Percentiles rank a stretch among this genome's conserved stretches.
Conservation (phyloP, 768 basidiomycete species). For the Strobilomyces dryophilus region DNA sequence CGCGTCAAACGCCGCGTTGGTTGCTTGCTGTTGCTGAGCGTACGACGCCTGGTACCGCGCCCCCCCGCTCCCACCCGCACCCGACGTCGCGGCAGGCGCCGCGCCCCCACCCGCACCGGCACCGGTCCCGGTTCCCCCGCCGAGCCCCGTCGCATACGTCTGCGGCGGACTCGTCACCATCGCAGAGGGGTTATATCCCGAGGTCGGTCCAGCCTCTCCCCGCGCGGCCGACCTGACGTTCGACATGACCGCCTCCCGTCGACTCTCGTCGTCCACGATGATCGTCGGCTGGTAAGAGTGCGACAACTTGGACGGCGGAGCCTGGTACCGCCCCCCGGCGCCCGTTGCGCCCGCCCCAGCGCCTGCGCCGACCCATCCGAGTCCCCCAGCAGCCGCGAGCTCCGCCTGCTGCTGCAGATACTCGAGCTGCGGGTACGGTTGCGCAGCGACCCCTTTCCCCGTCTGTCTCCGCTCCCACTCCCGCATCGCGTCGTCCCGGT, state of each 20-base stretch:
- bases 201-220: slow-evolving; percentile 38
- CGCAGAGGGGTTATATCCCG: slow-evolving; percentile 42
- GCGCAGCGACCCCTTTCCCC: slow-evolving; percentile 64
- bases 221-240: slow-evolving; percentile 66
- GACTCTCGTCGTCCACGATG: slow-evolving; percentile 62
- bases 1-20: slow-evolving; percentile 51
- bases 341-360: slow-evolving; percentile 28
- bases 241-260: slow-evolving; percentile 78
- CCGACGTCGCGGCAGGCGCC: background rate
- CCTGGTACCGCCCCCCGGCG: slow-evolving; percentile 42
- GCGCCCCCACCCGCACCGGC: background rate
- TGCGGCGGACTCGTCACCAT: slow-evolving; percentile 76
- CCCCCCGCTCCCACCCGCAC: background rate
- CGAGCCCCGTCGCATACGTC: slow-evolving; percentile 48
- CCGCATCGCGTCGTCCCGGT: slow-evolving; percentile 89
- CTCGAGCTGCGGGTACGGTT: slow-evolving; percentile 87
- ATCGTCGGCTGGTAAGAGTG: slow-evolving; percentile 50
- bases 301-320: slow-evolving; percentile 30
- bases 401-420: slow-evolving; percentile 92
- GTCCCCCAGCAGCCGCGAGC: slow-evolving; percentile 60
- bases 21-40: slow-evolving; percentile 37
- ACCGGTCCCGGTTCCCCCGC: background rate
- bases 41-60: slow-evolving; percentile 62
- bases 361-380: slow-evolving; percentile 46
- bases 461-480: slow-evolving; percentile 94